phyloP scores from a whole-genome alignment of 2,329 filamentous ascomycete species.

The Sarocladium kiliense region DNA sequence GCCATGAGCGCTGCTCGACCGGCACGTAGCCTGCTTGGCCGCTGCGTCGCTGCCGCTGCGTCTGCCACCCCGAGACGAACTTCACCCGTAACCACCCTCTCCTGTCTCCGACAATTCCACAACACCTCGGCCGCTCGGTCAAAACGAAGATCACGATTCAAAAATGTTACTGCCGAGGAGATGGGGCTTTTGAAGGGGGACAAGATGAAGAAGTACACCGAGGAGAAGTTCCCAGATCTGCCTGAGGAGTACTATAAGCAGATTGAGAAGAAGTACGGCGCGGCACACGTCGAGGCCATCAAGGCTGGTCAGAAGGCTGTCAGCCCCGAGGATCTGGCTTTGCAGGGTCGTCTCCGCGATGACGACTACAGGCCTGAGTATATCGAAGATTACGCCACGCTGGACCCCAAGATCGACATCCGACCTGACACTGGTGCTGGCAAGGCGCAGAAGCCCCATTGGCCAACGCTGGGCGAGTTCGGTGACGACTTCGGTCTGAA shows the following conservation, averaged over 20 bases:
- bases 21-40: conserved; percentile 47
- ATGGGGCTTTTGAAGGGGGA: conserved; percentile 44
- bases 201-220: conserved; percentile 37
- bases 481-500: conserved; percentile 48
- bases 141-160: conserved; percentile 45
- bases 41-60: conserved; percentile 36
- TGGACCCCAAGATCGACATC: conserved; percentile 75
- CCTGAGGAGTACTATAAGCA: conserved; percentile 46
- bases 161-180: conserved; percentile 45
- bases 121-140: conserved; percentile 40
- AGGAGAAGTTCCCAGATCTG: conserved; percentile 46
- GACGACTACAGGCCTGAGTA: conserved; percentile 72
- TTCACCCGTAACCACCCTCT: conserved; percentile 11
- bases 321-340: conserved; percentile 65
- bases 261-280: conserved; percentile 69
- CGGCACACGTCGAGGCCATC: conserved; percentile 76
- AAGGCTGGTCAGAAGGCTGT: conserved; percentile 75
- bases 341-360: conserved; percentile 64
- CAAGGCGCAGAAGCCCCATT: conserved; percentile 47
- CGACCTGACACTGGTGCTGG: conserved; percentile 42
- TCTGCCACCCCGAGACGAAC: conserved; percentile 16
- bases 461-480: conserved; percentile 55
- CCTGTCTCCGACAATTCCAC: conserved; percentile 42
- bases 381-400: conserved; percentile 74
- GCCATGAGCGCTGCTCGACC: conserved; percentile 53